A percentile compares a stretch with the other conserved stretches of the same genome.
Conservation (phyloP, 805 yeast genomes). For the Jamesozyma piceae region DNA sequence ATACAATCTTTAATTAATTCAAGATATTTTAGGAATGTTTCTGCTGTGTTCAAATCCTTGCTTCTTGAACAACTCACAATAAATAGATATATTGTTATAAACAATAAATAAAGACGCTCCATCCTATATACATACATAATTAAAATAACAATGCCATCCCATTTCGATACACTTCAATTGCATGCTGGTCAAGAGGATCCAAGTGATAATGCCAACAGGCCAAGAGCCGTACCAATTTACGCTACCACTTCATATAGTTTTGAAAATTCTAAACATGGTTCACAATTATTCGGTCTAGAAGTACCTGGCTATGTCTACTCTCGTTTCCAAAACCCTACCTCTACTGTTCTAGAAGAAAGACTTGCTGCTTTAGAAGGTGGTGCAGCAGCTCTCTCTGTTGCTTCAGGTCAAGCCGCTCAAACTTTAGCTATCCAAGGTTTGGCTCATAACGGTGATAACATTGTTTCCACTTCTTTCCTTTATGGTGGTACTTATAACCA, state of each 20-base stretch:
- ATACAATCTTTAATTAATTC: too few relatives aligned
- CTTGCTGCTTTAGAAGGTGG: slow-evolving; percentile 91
- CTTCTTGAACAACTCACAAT: too few relatives aligned
- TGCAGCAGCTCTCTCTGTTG: slow-evolving; percentile 75
- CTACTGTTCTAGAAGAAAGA: slow-evolving; percentile 82
- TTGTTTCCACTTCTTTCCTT: slow-evolving; percentile 73
- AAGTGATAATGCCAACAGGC: slow-evolving; percentile 45
- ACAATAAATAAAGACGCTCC: too few relatives aligned
- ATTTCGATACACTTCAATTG: slow-evolving; percentile 83
- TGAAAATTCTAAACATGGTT: slow-evolving; percentile 83
- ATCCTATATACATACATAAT: not conserved
- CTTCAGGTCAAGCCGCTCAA: slow-evolving; percentile 98
- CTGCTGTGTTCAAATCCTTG: too few relatives aligned
- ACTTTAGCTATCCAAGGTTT: slow-evolving; percentile 72
- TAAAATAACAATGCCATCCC: slow-evolving; percentile 40
- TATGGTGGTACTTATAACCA: slow-evolving; percentile 97
- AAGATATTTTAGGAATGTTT: too few relatives aligned
- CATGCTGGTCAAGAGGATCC: slow-evolving; percentile 89
- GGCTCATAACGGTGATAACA: slow-evolving; percentile 84
- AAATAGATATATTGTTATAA: too few relatives aligned
- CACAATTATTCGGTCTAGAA: slow-evolving; percentile 77
- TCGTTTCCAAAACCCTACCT: slow-evolving; percentile 88
- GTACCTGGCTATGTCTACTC: slow-evolving; percentile 83
- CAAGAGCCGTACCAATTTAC: slow-evolving; percentile 90
- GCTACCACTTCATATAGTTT: slow-evolving; percentile 87